Evolutionary conservation across 371 early-diverging fungal genomes (phyloP), one percentile per base, ranked within the genome.

Genomic region (Lichtheimia ornata): DNA sequence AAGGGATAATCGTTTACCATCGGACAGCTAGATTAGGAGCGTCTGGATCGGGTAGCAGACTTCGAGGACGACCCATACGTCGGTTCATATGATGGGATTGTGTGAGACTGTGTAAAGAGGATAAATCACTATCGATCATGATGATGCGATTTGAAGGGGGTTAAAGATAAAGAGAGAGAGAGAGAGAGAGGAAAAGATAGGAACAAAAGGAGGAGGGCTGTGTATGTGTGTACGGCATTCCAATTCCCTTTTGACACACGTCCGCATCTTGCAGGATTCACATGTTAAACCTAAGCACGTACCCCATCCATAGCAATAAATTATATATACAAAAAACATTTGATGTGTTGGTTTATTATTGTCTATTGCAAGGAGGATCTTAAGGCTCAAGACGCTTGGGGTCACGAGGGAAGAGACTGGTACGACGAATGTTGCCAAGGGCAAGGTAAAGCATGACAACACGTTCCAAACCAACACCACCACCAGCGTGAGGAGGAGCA

Each of bases 401-500:
- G 77, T 99, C 99, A 70, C 99, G 94, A 47, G 99, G 99, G 94
- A 99, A 99, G 77, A 99, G 75, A 52, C 93, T 92, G 50, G 94
- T 88, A 71, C 93, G 91, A 63, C 99, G 91, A 76, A 99, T 99
- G 87, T 99, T 99, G 64, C 91, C 91, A 22, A 98, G 84, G 67
- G 92, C 92, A 66, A 99, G 88, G 81, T 94, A 99, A 60, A 99
- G 84, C 94, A 99, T 99, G 59, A 99, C 85, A 53, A 99, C 95
- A 70, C 99, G 93, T 78, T 99, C 99, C 47, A 99, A 82, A 63
- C 97, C 97, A 63, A 99, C 92, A 70, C 99, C 99, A 78, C 99
- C 99, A 65, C 99, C 99, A 62, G 97, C 99, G 73, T 99, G 99
- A 41, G 99, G 99, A 54, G 99, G 97, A 41, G 94, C 98, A 42